Evolutionary conservation across 2,329 filamentous ascomycete species (phyloP), one percentile per base, ranked within the genome.

Genomic region (Penicillium decumbens): DNA sequence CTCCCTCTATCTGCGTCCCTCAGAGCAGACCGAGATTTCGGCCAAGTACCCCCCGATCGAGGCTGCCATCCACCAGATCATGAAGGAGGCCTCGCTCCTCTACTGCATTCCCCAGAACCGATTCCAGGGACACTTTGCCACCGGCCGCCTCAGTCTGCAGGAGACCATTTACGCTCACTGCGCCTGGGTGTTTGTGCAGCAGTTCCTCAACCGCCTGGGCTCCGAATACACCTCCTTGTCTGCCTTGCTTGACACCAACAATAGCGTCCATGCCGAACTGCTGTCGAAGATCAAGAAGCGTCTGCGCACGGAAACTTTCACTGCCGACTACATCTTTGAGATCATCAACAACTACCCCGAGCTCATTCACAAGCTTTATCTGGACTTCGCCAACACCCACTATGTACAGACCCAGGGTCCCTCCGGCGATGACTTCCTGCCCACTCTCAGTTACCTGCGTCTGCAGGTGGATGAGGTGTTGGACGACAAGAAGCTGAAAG

Each of bases 91-190:
- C 43, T 97, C 93, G 1, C 81, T 98, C 50, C 79, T 98, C 15
- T 98, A 97, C 82, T 98, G 93, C 71, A 87, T 98, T 59, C 93
- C 93, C 12, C 92, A 95, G 72, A 98, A 95, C 79, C 93, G 91
- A 73, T 89, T 98, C 70, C 92, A 96, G 73, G 77, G 80, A 50
- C 82, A 95, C 61, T 98, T 98, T 71, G 88, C 88, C 43, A 84
- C 82, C 13, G 91, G 91, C 43, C 82, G 86, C 61, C 78, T 98
- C 57, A 96, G 91, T 66, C 78, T 98, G 44, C 93, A 98, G 71
- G 93, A 98, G 75, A 91, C 92, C 10, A 90, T 96, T 64, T 98
- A 98, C 68, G 91, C 90, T 25, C 93, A 98, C 75, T 95, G 89
- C 68, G 89, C 95, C 6, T 96, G 92, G 88, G 90, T 97, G 28